Evolutionary conservation across 2,329 filamentous ascomycete species (phyloP).

Genomic region (Alternaria arbusti): DNA sequence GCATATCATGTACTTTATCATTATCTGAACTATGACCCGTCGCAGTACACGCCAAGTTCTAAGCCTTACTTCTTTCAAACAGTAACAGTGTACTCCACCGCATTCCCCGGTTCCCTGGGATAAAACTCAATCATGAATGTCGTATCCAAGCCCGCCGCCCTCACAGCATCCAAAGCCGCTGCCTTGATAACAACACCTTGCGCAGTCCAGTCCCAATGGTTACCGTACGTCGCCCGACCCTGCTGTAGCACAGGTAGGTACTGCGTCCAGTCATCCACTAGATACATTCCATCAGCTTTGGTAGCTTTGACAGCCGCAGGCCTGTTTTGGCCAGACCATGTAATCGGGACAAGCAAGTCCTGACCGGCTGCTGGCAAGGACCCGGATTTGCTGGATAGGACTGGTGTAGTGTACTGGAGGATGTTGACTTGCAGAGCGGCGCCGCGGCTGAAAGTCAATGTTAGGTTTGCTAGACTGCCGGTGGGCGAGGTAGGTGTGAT

Average conservation of each 20-base stretch:
- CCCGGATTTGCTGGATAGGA: slow-evolving; percentile 24
- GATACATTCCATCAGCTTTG: slow-evolving; percentile 55
- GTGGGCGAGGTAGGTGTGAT: slow-evolving; percentile 51
- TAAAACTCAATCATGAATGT: slow-evolving; percentile 64
- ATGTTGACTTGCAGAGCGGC: slow-evolving; percentile 56
- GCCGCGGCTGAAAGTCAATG: slow-evolving; percentile 60
- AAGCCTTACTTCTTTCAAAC: slow-evolving; percentile 28
- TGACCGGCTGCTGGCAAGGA: slow-evolving; percentile 45
- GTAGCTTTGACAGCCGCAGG: slow-evolving; percentile 61
- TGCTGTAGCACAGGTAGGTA: slow-evolving; percentile 61
- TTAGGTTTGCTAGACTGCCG: slow-evolving; percentile 59
- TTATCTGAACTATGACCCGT: background rate
- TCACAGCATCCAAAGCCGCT: slow-evolving; percentile 55
- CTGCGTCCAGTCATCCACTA: slow-evolving; percentile 65
- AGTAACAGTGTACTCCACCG: slow-evolving; percentile 57
- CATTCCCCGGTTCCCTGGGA: slow-evolving; percentile 58
- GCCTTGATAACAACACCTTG: slow-evolving; percentile 56
- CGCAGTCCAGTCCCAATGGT: slow-evolving; percentile 61
- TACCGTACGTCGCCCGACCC: slow-evolving; percentile 54
- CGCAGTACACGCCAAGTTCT: background rate
- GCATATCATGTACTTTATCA: background rate
- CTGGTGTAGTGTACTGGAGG: slow-evolving; percentile 61
- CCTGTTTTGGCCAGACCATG: slow-evolving; percentile 59
- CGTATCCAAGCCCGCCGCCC: slow-evolving; percentile 52
- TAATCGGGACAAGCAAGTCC: slow-evolving; percentile 59